phyloP scores from a whole-genome alignment of 2,329 filamentous ascomycete species.

The Talaromyces piceae region DNA sequence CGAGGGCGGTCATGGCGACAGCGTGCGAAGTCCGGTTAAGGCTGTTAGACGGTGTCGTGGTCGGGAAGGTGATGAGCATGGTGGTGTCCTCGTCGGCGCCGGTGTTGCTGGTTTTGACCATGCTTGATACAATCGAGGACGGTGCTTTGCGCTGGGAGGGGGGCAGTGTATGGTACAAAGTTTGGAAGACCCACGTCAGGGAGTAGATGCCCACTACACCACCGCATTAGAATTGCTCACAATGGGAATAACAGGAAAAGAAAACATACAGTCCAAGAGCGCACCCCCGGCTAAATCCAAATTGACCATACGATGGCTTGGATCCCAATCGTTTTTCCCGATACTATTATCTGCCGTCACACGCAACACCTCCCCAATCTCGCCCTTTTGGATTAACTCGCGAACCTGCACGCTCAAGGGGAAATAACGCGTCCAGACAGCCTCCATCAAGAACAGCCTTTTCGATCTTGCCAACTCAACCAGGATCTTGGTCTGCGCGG shows the following conservation, averaged over 20 bases:
- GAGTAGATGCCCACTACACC: constrained; percentile 68
- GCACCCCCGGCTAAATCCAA: constrained; percentile 73
- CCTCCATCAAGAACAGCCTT: constrained; percentile 73
- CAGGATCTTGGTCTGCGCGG: constrained; percentile 65
- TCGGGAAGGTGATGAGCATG: constrained; percentile 69
- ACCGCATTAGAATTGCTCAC: background rate
- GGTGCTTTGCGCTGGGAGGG: constrained; percentile 58
- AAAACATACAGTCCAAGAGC: constrained; percentile 57
- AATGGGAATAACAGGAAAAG: background rate
- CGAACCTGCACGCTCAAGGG: constrained; percentile 67
- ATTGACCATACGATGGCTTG: constrained; percentile 73
- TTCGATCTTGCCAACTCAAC: constrained; percentile 65
- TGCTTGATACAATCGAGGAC: constrained; percentile 55
- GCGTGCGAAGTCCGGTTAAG: constrained; percentile 52
- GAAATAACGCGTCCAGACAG: constrained; percentile 86
- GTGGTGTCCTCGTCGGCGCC: constrained; percentile 73
- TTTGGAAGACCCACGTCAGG: constrained; percentile 85
- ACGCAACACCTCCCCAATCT: constrained; percentile 52
- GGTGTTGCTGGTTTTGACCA: constrained; percentile 63
- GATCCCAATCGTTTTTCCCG: constrained; percentile 52
- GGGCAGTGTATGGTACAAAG: constrained; percentile 72
- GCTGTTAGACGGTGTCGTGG: constrained; percentile 38
- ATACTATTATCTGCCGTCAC: constrained; percentile 57
- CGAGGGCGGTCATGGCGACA: constrained; percentile 61
- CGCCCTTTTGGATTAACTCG: constrained; percentile 49